These are phyloP conservation scores for Arthrobotrys pseudoclavata DNA, from an alignment of 2,329 filamentous ascomycete genomes.

Conservation along the genomic window DNA sequence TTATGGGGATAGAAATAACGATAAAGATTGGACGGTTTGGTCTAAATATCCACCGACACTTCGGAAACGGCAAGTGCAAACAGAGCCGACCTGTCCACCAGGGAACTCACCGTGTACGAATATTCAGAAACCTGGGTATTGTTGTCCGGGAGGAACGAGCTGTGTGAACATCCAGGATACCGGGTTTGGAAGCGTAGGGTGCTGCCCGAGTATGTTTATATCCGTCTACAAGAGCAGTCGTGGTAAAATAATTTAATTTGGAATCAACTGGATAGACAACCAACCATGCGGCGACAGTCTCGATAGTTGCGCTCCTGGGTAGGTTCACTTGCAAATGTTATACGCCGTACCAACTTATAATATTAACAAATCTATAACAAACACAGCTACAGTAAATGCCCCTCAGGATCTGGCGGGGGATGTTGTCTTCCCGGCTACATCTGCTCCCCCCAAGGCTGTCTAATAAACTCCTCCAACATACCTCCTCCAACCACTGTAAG, in stretches of 20 bases:
- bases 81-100: slow-evolving; percentile 74
- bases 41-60: slow-evolving; percentile 13
- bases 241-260: background rate
- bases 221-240: background rate
- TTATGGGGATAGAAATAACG: background rate
- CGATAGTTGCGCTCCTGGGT: slow-evolving; percentile 47
- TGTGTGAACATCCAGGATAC: slow-evolving; percentile 77
- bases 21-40: slow-evolving; percentile 22
- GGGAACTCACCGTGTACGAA: slow-evolving; percentile 76
- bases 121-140: slow-evolving; percentile 78
- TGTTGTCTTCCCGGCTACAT: slow-evolving; percentile 57
- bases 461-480: slow-evolving; percentile 37
- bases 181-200: slow-evolving; percentile 78
- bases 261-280: slow-evolving; percentile 18
- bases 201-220: slow-evolving; percentile 72
- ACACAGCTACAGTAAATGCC: slow-evolving; percentile 43
- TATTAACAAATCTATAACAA: background rate
- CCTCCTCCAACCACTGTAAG: slow-evolving; percentile 13
- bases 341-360: background rate
- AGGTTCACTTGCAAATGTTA: background rate
- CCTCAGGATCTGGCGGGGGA: slow-evolving; percentile 42
- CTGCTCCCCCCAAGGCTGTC: slow-evolving; percentile 52
- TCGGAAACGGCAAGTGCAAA: slow-evolving; percentile 69
- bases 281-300: slow-evolving; percentile 43
- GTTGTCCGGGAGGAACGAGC: slow-evolving; percentile 76